These are phyloP conservation scores for Phytophthora rubi DNA, from an alignment of 352 stramenopile genomes.

Conservation along the genomic window DNA sequence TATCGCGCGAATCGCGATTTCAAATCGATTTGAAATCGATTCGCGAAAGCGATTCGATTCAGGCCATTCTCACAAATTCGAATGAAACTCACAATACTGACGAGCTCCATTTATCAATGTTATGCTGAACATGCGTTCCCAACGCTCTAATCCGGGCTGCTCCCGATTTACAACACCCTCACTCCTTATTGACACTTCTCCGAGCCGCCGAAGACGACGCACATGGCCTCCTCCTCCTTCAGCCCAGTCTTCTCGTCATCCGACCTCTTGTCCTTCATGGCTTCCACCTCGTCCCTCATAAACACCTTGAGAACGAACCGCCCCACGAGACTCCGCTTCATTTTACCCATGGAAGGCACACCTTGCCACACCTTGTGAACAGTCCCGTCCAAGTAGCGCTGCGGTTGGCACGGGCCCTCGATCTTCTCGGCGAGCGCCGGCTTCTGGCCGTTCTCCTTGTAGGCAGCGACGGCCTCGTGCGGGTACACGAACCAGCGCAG, in stretches of 20 bases:
- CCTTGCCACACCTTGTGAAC: constrained; percentile 30
- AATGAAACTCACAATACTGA: too few relatives aligned
- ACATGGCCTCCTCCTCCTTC: constrained; percentile 40
- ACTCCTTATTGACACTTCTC: constrained; percentile 28
- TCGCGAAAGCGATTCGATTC: too few relatives aligned
- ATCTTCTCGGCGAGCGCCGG: constrained; percentile 32
- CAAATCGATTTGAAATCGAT: too few relatives aligned
- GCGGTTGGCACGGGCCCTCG: constrained; percentile 39
- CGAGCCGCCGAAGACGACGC: constrained; percentile 35
- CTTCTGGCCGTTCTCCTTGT: constrained; percentile 32
- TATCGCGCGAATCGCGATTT: too few relatives aligned
- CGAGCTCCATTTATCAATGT: constrained; percentile 31
- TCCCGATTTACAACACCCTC: constrained; percentile 3
- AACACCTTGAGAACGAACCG: constrained; percentile 38
- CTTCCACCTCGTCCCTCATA: constrained; percentile 37
- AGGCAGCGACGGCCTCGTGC: constrained; percentile 35
- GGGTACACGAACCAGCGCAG: constrained; percentile 52
- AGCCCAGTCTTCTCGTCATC: constrained; percentile 32
- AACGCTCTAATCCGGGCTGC: background rate
- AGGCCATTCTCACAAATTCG: too few relatives aligned
- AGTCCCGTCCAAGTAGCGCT: constrained; percentile 34
- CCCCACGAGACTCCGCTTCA: constrained; percentile 34
- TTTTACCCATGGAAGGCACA: constrained; percentile 29
- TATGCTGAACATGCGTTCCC: constrained; percentile 22
- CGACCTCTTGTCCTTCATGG: constrained; percentile 42